These are phyloP conservation scores for Adansonia madagascariensis DNA, from an alignment of 441 rosid genomes.

Conservation along the genomic window DNA sequence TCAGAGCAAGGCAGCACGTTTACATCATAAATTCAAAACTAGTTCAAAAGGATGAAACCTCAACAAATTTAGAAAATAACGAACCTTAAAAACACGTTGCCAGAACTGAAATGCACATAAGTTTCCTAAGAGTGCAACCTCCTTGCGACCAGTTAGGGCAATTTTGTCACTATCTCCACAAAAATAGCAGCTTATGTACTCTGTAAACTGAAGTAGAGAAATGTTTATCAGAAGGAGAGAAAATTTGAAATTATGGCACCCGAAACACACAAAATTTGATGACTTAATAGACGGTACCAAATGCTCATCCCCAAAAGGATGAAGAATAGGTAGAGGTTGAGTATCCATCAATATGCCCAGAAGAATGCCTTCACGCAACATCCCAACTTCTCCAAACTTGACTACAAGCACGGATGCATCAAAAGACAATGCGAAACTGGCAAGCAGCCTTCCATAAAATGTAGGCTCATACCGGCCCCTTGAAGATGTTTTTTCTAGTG, in stretches of 20 bases:
- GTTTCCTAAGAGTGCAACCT: conserved; percentile 66
- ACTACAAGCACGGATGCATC: conserved; percentile 78
- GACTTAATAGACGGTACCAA: conserved; percentile 56
- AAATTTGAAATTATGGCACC: conserved; percentile 26
- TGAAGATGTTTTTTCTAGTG: conserved; percentile 56
- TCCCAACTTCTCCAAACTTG: conserved; percentile 83
- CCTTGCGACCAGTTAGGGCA: conserved; percentile 62
- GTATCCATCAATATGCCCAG: conserved; percentile 83
- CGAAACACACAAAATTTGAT: conserved; percentile 27
- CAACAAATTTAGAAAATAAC: conserved; percentile 23
- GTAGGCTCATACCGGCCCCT: conserved; percentile 87
- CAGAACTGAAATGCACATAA: conserved; percentile 86
- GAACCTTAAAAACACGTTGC: conserved; percentile 83
- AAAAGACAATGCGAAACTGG: conserved; percentile 80
- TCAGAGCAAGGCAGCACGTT: conserved; percentile 35
- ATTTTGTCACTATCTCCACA: conserved; percentile 49
- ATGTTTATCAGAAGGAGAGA: conserved; percentile 27
- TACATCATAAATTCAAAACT: conserved; percentile 31
- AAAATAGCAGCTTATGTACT: conserved; percentile 54
- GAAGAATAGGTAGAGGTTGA: conserved; percentile 78
- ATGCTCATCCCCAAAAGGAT: conserved; percentile 78
- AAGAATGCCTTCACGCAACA: conserved; percentile 87
- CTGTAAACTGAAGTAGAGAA: conserved; percentile 58
- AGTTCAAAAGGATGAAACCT: conserved; percentile 11
- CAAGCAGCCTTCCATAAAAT: conserved; percentile 83